Conservation (phyloP, 768 basidiomycete species). For the Phylloporus sp. region DNA sequence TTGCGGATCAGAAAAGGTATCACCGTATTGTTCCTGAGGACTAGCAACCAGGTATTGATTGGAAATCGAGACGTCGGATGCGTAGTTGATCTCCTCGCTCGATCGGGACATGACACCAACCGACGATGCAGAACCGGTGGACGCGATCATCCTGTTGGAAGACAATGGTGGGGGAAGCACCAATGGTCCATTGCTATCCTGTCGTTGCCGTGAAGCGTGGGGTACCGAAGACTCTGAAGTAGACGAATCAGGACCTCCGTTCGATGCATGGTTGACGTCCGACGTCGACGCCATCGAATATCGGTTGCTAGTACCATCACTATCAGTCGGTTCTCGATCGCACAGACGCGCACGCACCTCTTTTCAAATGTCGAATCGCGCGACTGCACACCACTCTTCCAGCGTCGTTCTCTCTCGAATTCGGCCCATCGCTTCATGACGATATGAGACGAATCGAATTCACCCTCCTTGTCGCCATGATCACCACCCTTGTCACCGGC, state of each 20-base stretch:
- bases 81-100: conserved; percentile 37
- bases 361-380: conserved; percentile 72
- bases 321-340: conserved; percentile 8
- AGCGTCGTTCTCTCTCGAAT: conserved; percentile 92
- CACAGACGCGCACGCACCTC: conserved; percentile 42
- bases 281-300: conserved; percentile 77
- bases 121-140: conserved; percentile 39
- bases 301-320: conserved; percentile 43
- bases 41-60: conserved; percentile 40
- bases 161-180: conserved; percentile 74
- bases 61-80: conserved; percentile 35
- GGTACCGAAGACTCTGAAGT: conserved; percentile 51
- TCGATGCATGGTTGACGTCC: conserved; percentile 61
- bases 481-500: conserved; percentile 65
- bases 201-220: conserved; percentile 46
- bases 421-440: conserved; percentile 99
- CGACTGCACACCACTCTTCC: conserved; percentile 83
- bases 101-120: conserved; percentile 40
- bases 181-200: conserved; percentile 66
- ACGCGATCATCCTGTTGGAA: conserved; percentile 48
- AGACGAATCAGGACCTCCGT: conserved; percentile 49
- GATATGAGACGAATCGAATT: conserved; percentile 94
- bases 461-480: conserved; percentile 93
- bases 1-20: conserved; percentile 22
- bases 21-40: conserved; percentile 32